Evolutionary conservation across 768 basidiomycete species (phyloP).

Genomic region (Suillus bovinus): DNA sequence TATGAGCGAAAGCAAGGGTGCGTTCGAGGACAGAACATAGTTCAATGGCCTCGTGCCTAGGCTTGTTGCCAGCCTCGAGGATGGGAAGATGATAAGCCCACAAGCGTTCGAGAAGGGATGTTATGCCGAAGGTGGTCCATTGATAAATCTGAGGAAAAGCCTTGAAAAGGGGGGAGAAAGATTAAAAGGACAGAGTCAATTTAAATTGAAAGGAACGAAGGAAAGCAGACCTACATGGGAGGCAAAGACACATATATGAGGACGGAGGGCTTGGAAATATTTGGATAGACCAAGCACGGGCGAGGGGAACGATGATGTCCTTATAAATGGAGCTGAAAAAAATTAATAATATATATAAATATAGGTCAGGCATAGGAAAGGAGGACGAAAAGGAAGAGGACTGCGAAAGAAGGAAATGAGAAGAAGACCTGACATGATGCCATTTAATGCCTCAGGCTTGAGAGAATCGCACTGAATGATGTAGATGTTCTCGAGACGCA

Average conservation of each 20-base stretch:
- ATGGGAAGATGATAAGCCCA: neutral
- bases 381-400: too few relatives aligned
- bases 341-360: too few relatives aligned
- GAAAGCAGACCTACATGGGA: neutral
- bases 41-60: neutral
- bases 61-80: neutral
- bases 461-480: neutral
- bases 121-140: conserved; percentile 6
- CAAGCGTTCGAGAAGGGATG: neutral
- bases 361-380: too few relatives aligned
- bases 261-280: neutral
- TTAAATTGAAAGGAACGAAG: too few relatives aligned
- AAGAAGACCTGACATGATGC: too few relatives aligned
- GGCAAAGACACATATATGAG: neutral
- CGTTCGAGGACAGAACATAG: neutral
- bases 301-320: neutral
- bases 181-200: too few relatives aligned
- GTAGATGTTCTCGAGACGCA: neutral
- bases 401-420: too few relatives aligned
- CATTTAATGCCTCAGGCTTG: too few relatives aligned
- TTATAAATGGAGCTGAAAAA: neutral
- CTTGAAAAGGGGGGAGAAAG: too few relatives aligned
- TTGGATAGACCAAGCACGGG: neutral
- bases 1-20: neutral
- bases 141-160: neutral